Percentiles rank a stretch among this genome's conserved stretches.
phyloP scores from a whole-genome alignment of 306 rosid genomes.

The Dryas alaskensis region DNA sequence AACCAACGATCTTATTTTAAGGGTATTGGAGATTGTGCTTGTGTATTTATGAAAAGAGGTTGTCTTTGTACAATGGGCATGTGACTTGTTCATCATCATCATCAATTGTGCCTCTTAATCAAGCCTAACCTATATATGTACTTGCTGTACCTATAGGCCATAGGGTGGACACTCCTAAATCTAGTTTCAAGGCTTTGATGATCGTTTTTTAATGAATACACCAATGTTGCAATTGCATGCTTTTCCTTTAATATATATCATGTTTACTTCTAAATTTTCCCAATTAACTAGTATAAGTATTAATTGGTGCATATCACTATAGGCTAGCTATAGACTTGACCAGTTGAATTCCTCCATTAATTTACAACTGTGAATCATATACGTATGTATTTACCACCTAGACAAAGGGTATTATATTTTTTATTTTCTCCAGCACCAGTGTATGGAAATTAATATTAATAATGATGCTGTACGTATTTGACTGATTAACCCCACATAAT shows the following conservation, averaged over 20 bases:
- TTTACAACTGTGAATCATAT: background rate
- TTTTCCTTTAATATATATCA: background rate
- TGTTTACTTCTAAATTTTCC: background rate
- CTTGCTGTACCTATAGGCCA: background rate
- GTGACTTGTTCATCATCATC: constrained; percentile 19
- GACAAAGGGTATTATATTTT: background rate
- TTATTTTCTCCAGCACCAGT: background rate
- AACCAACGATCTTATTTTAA: background rate
- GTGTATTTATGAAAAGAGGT: background rate
- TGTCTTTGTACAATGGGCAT: background rate
- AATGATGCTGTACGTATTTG: too few species aligned
- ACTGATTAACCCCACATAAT: too few species aligned
- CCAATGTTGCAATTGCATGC: background rate
- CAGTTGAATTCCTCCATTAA: background rate
- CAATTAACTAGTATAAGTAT: too few species aligned
- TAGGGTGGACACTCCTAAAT: constrained; percentile 8
- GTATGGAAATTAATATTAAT: background rate
- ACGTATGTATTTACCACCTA: background rate
- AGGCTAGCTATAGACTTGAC: background rate
- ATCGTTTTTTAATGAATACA: background rate
- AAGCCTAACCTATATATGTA: background rate
- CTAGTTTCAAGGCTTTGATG: background rate
- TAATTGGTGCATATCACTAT: too few species aligned
- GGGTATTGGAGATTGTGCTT: background rate
- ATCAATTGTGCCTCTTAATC: background rate